Evolutionary conservation across 1,284 basidiomycete genomes (phyloP).

Genomic region (Inonotus hispidus): DNA sequence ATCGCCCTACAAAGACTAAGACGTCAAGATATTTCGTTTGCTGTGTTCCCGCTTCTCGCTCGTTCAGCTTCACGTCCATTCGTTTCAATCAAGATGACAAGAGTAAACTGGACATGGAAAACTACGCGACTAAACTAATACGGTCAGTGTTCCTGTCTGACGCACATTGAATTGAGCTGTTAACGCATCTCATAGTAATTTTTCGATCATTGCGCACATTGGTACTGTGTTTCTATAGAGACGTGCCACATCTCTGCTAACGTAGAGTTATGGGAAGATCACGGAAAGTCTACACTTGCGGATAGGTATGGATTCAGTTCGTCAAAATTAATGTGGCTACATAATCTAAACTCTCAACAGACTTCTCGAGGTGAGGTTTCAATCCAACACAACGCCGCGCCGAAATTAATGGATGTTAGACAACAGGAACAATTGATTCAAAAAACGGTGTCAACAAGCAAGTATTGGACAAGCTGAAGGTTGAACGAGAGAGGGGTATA

Average conservation of each 20-base stretch:
- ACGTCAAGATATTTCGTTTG: neutral
- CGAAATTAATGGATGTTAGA: slow-evolving; percentile 37
- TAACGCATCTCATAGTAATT: slow-evolving; percentile 57
- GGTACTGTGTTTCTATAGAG: slow-evolving; percentile 36
- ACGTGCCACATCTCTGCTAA: neutral
- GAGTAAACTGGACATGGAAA: slow-evolving; percentile 47
- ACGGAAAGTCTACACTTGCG: slow-evolving; percentile 90
- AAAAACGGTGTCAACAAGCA: slow-evolving; percentile 73
- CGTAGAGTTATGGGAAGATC: slow-evolving; percentile 43
- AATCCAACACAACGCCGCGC: neutral
- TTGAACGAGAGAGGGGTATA: slow-evolving; percentile 92
- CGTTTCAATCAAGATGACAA: neutral
- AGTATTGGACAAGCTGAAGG: slow-evolving; percentile 94
- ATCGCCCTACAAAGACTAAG: too few species aligned
- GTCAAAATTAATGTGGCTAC: neutral
- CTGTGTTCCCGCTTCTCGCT: neutral
- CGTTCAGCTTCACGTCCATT: slow-evolving; percentile 2
- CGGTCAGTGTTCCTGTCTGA: slow-evolving; percentile 45
- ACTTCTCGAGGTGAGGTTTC: slow-evolving; percentile 55
- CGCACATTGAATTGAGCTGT: slow-evolving; percentile 1
- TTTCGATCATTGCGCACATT: slow-evolving; percentile 93
- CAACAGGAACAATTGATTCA: slow-evolving; percentile 82
- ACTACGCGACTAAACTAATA: slow-evolving; percentile 72
- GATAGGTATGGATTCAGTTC: slow-evolving; percentile 52
- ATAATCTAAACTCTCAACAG: slow-evolving; percentile 29